A percentile compares a stretch with the other conserved stretches of the same genome.
phyloP scores from a whole-genome alignment of 2,329 filamentous ascomycete species.

The Stemphylium beticola region DNA sequence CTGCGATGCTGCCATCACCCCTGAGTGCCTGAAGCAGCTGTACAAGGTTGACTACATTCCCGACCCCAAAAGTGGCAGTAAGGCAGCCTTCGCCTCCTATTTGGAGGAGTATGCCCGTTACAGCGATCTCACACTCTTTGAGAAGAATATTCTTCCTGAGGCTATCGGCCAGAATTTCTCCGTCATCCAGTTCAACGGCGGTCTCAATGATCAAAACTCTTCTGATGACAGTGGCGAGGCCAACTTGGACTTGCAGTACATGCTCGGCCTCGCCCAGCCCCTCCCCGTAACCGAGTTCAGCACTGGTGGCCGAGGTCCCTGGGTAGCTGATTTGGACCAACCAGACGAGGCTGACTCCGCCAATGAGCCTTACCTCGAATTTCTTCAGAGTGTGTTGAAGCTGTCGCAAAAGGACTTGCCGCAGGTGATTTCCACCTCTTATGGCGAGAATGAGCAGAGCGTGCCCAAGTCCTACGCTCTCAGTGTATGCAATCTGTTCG shows the following conservation, averaged over 20 bases:
- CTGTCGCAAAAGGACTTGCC: slow-evolving; percentile 60
- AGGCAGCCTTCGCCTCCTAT: slow-evolving; percentile 60
- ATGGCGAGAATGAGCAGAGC: slow-evolving; percentile 70
- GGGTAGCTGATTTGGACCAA: slow-evolving; percentile 56
- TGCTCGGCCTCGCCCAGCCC: slow-evolving; percentile 60
- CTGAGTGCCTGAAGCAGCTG: slow-evolving; percentile 55
- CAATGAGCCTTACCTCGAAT: slow-evolving; percentile 72
- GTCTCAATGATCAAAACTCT: slow-evolving; percentile 31
- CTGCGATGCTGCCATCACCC: slow-evolving; percentile 48
- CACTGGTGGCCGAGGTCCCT: slow-evolving; percentile 63
- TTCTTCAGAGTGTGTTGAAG: slow-evolving; percentile 63
- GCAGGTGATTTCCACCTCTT: slow-evolving; percentile 68
- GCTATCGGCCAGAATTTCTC: slow-evolving; percentile 54
- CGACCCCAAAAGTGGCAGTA: slow-evolving; percentile 54
- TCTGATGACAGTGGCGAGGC: slow-evolving; percentile 56
- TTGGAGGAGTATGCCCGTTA: slow-evolving; percentile 59
- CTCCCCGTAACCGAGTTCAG: slow-evolving; percentile 64
- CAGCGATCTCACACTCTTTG: slow-evolving; percentile 53
- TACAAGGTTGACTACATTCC: slow-evolving; percentile 60
- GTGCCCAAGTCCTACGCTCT: slow-evolving; percentile 67
- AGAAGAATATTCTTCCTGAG: slow-evolving; percentile 46
- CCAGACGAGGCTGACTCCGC: slow-evolving; percentile 51
- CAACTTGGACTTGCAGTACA: slow-evolving; percentile 68
- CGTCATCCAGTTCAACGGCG: slow-evolving; percentile 39
- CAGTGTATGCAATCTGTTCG: slow-evolving; percentile 67